Base-by-base conservation (phyloP, 1,284 basidiomycete species). In the Ceratorhiza oryzae-sativae region DNA sequence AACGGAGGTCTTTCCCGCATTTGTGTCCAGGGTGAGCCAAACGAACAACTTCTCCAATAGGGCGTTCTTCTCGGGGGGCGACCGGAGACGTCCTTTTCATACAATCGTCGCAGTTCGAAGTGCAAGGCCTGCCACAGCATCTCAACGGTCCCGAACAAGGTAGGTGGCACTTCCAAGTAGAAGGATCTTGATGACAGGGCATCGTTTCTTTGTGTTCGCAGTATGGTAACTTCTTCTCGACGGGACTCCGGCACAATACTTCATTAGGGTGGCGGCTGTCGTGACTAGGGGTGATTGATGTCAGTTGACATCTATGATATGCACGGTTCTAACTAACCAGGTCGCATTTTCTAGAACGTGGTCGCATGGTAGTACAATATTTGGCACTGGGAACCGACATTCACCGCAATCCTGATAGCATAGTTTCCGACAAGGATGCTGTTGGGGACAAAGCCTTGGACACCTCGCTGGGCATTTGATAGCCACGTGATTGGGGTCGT, bases 91-190 rank as follows among this genome's bases (percentile, higher is more conserved):
- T 79, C 61, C 13, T 32, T 59, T 75, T 86, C 51, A 55, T 87
- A 76, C 90, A 91, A 1, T 81, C 75, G 48, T 81, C 75, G 75
- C 90, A 91, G 13, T 74, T 76, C 0, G 85, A 80, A 4, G 77
- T 81, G 77, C 88, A 90, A 32, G 68, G 75, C 61, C 83, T 81
- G 75, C 88, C 90, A 75, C 90, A 91, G 75, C 90, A 91, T 1
- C 73, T 23, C 81, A 87, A 82, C 51, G 76, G 74, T 1, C 79
- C 81, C 3, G 75, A 79, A 76, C 90, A 92, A 1, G 76, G 70
- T 0, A 77, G 81, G 1, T 36, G 73, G 76, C 90, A 92, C 0
- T n/a, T 59, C 58, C 82, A 76, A 0, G 73, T 72, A 0, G 78
- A 75, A 20, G 85, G 81, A 70, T 87, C 82, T 15, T 77, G 75